Base-by-base conservation (phyloP, 805 yeast species). In the Yarrowia bubula region DNA sequence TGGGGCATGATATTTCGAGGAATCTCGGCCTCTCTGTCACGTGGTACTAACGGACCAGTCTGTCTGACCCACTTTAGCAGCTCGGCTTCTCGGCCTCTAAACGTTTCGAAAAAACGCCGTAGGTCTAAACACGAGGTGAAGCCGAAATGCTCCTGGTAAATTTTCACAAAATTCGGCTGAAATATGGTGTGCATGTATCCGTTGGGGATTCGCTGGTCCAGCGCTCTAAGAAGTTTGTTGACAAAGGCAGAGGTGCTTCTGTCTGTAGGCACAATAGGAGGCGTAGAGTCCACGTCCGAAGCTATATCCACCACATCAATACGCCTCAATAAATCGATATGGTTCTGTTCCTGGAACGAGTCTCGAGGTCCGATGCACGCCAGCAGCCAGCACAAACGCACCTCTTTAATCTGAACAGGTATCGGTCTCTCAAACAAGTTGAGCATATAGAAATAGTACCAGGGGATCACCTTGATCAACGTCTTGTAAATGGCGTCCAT, bases 101-200 rank as follows among this genome's bases (percentile, higher is more conserved):
- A 51, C 6, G 7, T 10, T 3, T 38, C 60, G 14, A 51, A 51
- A 14, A 51, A 51, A 6, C 6, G n/a, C 14, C 10, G 13, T 11
- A 38, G 1, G 8, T 37, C 44, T 9, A 51, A 14, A 15, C 58
- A 51, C 6, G 42, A 22, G 0, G 43, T 35, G 33, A 14, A 51
- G 14, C 58, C 58, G 14, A 51, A 51, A 14, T 37, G 3, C 22
- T 39, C 18, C 18, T 8, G 5, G 11, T 38, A n/a, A 8, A 15
- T 9, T 9, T 9, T 9, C 35, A 38, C 60, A 5, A 22, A 9
- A 39, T 33, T 39, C 22, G 60, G 60, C 14, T 6, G n/a, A 10
- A 51, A 51, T 14, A 51, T 14, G 14, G 28, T 38, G n/a, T 51
- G 60, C 10, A 51, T 15, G 22, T 51, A 28, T n/a, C 60, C 60